These are phyloP conservation scores for Penicillium sp. DNA, from an alignment of 2,329 filamentous ascomycete species.

Conservation along the genomic window DNA sequence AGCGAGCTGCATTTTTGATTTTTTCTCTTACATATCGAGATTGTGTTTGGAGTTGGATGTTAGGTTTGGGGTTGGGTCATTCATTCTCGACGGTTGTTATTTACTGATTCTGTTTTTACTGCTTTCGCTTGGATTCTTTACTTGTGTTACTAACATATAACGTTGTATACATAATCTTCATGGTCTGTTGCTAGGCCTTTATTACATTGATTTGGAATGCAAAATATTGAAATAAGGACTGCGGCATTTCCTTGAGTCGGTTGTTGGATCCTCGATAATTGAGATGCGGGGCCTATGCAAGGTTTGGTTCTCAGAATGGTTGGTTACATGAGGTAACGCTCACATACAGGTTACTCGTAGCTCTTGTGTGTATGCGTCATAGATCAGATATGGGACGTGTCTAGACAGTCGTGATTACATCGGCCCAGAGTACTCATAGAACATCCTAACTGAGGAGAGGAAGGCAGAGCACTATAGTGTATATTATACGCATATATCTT, in stretches of 20 bases:
- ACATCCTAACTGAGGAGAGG: neutral
- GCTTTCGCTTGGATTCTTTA: neutral
- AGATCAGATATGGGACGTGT: neutral
- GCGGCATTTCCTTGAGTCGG: neutral
- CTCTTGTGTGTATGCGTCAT: neutral
- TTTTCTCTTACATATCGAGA: neutral
- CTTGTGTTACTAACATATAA: slow-evolving; percentile 1
- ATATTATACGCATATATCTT: neutral
- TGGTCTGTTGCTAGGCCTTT: neutral
- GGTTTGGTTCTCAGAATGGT: neutral
- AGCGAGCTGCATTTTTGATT: slow-evolving; percentile 5
- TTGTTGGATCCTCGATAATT: neutral
- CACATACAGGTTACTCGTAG: neutral
- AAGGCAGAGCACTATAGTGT: neutral
- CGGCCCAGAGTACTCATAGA: neutral
- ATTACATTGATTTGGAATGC: neutral
- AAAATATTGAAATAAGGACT: neutral
- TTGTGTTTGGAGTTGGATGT: neutral
- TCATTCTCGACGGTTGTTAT: neutral
- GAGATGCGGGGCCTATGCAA: neutral
- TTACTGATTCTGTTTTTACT: neutral
- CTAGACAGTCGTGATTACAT: neutral
- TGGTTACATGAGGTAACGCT: neutral
- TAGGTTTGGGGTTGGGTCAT: neutral
- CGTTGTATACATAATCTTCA: slow-evolving; percentile 1